phyloP scores from a whole-genome alignment of 2,329 filamentous ascomycete genomes.

The Colletotrichum orchidophilum region DNA sequence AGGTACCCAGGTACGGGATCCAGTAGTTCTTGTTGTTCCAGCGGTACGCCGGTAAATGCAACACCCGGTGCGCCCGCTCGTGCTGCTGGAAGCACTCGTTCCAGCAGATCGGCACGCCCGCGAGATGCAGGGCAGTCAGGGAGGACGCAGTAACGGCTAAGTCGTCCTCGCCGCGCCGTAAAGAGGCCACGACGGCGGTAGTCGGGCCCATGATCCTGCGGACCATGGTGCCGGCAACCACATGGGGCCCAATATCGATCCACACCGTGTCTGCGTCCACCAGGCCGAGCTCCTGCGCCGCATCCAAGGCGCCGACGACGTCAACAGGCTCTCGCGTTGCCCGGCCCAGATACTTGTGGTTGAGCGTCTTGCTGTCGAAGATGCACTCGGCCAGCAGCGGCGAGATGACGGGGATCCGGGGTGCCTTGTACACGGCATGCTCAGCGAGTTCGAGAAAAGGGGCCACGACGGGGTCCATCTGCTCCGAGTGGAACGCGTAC shows the following conservation, averaged over 20 bases:
- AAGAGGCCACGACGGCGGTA: too few relatives aligned
- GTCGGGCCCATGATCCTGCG: too few relatives aligned
- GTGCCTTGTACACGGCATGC: slow-evolving; percentile 50
- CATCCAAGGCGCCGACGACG: slow-evolving; percentile 67
- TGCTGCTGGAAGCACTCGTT: slow-evolving; percentile 73
- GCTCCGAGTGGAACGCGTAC: slow-evolving; percentile 62
- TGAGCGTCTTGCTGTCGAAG: slow-evolving; percentile 55
- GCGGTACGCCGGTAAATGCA: slow-evolving; percentile 73
- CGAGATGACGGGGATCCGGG: slow-evolving; percentile 72
- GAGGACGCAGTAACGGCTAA: slow-evolving; percentile 71
- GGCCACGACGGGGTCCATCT: slow-evolving; percentile 64
- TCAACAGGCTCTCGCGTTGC: slow-evolving; percentile 72
- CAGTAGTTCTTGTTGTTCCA: slow-evolving; percentile 80
- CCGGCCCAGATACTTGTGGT: slow-evolving; percentile 66
- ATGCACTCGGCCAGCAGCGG: slow-evolving; percentile 67
- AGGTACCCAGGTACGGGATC: slow-evolving; percentile 69
- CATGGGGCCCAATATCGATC: slow-evolving; percentile 76
- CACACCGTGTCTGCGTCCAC: slow-evolving; percentile 71
- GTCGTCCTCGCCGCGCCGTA: slow-evolving; percentile 68
- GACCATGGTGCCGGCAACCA: too few relatives aligned
- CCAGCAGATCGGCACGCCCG: slow-evolving; percentile 70
- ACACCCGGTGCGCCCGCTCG: slow-evolving; percentile 63
- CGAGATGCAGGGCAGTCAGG: slow-evolving; percentile 65
- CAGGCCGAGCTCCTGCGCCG: slow-evolving; percentile 59
- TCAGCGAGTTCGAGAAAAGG: slow-evolving; percentile 61